These are phyloP conservation scores for Trichoderma reesei DNA, from an alignment of 495 filamentous ascomycete species.

Conservation along the genomic window DNA sequence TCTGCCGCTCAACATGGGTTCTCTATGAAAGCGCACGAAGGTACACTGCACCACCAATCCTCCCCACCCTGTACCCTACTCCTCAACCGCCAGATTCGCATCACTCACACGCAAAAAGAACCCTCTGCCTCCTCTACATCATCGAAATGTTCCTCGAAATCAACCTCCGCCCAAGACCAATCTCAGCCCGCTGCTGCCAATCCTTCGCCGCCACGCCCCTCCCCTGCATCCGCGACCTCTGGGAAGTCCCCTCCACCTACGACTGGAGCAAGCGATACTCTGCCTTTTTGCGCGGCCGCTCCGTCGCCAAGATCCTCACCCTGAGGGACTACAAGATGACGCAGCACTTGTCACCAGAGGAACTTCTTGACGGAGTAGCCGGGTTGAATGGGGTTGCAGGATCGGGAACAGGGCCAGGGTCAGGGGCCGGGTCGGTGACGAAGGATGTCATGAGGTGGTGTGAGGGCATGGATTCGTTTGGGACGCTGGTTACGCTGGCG, in stretches of 20 bases:
- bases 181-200: not conserved
- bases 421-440: not conserved
- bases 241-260: constrained; percentile 1
- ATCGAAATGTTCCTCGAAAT: not conserved
- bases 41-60: not conserved
- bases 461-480: not conserved
- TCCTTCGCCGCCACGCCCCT: not conserved
- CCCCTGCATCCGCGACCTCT: constrained; percentile 5
- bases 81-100: not conserved
- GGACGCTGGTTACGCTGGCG: not conserved
- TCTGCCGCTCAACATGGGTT: not conserved
- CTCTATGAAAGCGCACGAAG: not conserved
- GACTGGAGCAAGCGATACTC: not conserved
- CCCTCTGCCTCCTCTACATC: not conserved
- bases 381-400: no score
- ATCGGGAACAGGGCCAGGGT: no score
- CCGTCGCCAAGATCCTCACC: not conserved
- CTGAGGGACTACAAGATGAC: not conserved
- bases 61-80: not conserved
- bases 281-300: not conserved
- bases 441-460: constrained; percentile 1
- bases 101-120: not conserved
- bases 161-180: not conserved
- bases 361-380: not conserved
- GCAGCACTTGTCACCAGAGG: not conserved